Evolutionary conservation across 768 basidiomycete genomes (phyloP).

Genomic region (Rhodotorula kratochvilovae): DNA sequence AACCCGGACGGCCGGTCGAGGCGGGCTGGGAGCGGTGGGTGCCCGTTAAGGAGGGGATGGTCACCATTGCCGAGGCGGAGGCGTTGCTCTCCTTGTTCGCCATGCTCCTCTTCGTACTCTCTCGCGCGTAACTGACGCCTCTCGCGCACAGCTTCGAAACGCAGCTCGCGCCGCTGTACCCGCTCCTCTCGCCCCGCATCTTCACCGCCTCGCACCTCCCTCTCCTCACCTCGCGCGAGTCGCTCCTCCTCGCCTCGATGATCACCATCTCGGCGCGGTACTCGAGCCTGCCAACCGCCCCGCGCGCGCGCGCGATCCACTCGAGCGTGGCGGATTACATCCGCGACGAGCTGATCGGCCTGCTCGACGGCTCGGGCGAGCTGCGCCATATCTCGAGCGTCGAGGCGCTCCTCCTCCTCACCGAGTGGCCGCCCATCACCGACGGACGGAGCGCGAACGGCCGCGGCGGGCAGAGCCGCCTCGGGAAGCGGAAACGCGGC

Average conservation of each 20-base stretch:
- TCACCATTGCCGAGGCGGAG: constrained; percentile 23
- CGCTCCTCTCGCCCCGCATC: constrained; percentile 27
- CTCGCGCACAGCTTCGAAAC: constrained; percentile 21
- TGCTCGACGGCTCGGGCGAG: constrained; percentile 31
- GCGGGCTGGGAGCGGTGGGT: constrained; percentile 28
- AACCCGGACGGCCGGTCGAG: neutral
- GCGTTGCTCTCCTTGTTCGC: constrained; percentile 20
- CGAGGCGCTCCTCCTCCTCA: constrained; percentile 39
- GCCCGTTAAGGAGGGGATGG: constrained; percentile 26
- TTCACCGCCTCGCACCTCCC: constrained; percentile 26
- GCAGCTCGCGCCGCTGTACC: constrained; percentile 32
- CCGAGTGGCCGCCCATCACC: constrained; percentile 36
- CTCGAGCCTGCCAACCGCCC: constrained; percentile 17
- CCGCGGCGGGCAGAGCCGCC: neutral
- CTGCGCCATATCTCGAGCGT: constrained; percentile 38
- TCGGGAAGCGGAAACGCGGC: neutral
- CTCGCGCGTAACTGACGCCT: neutral
- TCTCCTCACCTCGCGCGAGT: constrained; percentile 31
- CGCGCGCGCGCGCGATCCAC: constrained; percentile 28
- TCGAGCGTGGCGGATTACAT: constrained; percentile 24
- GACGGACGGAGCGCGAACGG: constrained; percentile 2
- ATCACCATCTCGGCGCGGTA: constrained; percentile 36
- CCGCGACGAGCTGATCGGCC: constrained; percentile 25
- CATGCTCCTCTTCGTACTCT: neutral
- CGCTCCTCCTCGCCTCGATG: constrained; percentile 34